These are phyloP conservation scores for Dioscorea zingiberensis DNA, from an alignment of 106 monocot genomes.

Conservation along the genomic window DNA sequence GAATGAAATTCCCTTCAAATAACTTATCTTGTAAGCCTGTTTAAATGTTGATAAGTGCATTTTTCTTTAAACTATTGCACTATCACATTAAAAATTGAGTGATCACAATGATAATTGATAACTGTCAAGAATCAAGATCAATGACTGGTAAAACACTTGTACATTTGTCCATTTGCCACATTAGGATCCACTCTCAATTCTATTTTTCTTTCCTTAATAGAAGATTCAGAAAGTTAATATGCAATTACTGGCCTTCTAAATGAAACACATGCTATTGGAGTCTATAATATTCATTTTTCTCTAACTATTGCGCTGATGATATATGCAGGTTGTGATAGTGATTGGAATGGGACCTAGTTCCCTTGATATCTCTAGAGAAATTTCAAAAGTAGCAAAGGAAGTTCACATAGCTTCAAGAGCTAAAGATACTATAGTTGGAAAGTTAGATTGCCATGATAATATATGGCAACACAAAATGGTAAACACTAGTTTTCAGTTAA, in stretches of 20 bases:
- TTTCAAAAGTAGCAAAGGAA: slow-evolving; percentile 40
- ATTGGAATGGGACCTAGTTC: slow-evolving; percentile 39
- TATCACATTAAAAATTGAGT: too few species aligned
- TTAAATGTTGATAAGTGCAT: too few species aligned
- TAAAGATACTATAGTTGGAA: slow-evolving; percentile 10
- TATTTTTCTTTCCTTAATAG: too few species aligned
- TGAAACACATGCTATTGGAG: not conserved
- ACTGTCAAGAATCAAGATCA: too few species aligned
- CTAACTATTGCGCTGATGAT: not conserved
- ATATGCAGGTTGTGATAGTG: slow-evolving; percentile 33
- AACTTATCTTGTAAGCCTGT: too few species aligned
- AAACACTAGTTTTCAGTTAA: not conserved
- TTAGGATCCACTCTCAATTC: not conserved
- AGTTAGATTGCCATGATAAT: slow-evolving; percentile 22
- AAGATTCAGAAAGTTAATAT: not conserved
- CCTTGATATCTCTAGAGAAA: slow-evolving; percentile 35
- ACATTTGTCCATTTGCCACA: not conserved
- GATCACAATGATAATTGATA: too few species aligned
- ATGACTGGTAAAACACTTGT: not conserved
- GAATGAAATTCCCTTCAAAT: too few species aligned
- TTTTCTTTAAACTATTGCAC: too few species aligned
- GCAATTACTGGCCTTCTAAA: not conserved
- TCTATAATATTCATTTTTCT: not conserved
- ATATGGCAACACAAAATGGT: slow-evolving; percentile 37
- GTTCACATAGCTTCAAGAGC: slow-evolving; percentile 37